Base-by-base conservation (phyloP, 768 basidiomycete genomes). In the Harrya chromipes region DNA sequence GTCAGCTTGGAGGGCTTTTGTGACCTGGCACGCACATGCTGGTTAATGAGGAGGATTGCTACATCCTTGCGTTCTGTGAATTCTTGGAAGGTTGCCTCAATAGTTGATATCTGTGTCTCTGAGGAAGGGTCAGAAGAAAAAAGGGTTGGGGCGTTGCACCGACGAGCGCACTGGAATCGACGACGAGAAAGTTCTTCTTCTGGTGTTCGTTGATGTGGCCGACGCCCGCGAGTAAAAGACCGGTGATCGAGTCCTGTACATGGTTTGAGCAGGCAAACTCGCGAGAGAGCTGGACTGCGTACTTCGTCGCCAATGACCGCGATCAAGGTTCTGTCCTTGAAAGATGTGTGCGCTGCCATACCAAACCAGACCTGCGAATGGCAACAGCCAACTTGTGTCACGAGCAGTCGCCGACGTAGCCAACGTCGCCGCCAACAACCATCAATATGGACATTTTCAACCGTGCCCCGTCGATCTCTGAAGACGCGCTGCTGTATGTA, bases 301-400 rank as follows among this genome's bases (percentile, higher is more conserved):
- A 94, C 95, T 76, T 99, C 97, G 69, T 98, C 97, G 35, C 95
- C 97, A 58, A 99, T 98, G 65, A 94, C 92, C 29, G 97, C 95
- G 36, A 99, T 80, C 36, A 98, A 74, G 53, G 79, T 87, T 47
- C 95, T 81, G 70, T 95, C 87, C 70, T 88, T 87, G 77, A 76
- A 83, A 36, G 84, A 78, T 46, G 76, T 68, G 50, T 62, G 72
- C 20, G 73, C 69, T 44, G 82, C 70, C 81, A 83, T 83, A 42
- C 60, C 51, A 43, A 43, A 52, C 46, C 38, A 5, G 31, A 47
- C 3, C 12, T 5, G 44, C 49, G 62, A 61, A 59, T 49, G 52
- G 57, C 29, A 26, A 26, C 26, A 26, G 6, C 8, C 53, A 54
- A 56, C 36, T 37, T 29, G 37, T 27, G 13, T 4, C 19, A 46